Percentiles rank a stretch among this genome's conserved stretches.
phyloP scores from a whole-genome alignment of 805 yeast species.

The Lipomyces starkeyi region DNA sequence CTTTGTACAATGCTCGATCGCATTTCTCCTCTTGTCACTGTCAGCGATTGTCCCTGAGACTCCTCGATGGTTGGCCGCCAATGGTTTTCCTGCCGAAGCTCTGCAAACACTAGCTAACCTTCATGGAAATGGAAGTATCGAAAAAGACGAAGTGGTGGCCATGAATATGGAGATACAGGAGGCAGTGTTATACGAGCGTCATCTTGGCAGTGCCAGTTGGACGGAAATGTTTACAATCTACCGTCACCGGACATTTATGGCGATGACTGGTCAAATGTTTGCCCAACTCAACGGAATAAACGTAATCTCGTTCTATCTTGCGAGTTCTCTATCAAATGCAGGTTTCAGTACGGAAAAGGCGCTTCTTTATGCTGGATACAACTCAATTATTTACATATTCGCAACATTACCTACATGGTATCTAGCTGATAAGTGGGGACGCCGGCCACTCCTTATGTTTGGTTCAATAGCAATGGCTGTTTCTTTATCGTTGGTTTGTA shows the following conservation, averaged over 20 bases:
- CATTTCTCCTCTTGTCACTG: conserved; percentile 68
- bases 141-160: conserved; percentile 65
- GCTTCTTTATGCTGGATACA: conserved; percentile 63
- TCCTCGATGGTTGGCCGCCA: conserved; percentile 87
- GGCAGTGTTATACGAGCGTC: conserved; percentile 70
- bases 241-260: conserved; percentile 57
- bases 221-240: conserved; percentile 75
- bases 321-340: conserved; percentile 58
- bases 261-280: conserved; percentile 61
- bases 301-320: conserved; percentile 72
- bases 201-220: conserved; percentile 80
- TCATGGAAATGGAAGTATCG: conserved; percentile 76
- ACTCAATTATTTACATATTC: conserved; percentile 60
- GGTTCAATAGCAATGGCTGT: conserved; percentile 36
- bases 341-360: conserved; percentile 48
- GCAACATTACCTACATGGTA: conserved; percentile 67
- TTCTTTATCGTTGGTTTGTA: conserved; percentile 36
- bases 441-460: conserved; percentile 55
- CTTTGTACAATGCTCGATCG: conserved; percentile 74
- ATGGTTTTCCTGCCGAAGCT: conserved; percentile 79
- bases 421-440: conserved; percentile 65
- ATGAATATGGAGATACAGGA: no score
- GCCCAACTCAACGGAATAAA: conserved; percentile 68
- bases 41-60: conserved; percentile 81
- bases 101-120: conserved; percentile 81